Evolutionary conservation across 768 basidiomycete species (phyloP).

Genomic region (Hemileccinum impolitum): DNA sequence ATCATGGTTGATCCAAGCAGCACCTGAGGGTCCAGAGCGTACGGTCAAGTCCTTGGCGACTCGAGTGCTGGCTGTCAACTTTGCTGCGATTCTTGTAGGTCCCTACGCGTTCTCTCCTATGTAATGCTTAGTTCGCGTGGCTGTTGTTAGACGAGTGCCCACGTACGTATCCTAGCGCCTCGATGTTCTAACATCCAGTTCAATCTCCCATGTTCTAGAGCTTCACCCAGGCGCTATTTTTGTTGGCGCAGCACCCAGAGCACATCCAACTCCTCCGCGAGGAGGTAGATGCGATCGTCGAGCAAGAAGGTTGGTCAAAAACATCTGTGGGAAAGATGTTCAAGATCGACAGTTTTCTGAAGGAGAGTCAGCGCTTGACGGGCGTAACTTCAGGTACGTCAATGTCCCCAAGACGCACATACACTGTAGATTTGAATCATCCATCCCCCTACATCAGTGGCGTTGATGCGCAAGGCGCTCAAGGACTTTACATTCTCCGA

Average conservation of each 20-base stretch:
- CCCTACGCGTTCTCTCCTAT: not conserved
- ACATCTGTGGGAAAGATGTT: slow-evolving; percentile 25
- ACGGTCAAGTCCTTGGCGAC: slow-evolving; percentile 22
- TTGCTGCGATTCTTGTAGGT: slow-evolving; percentile 25
- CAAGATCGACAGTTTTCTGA: slow-evolving; percentile 40
- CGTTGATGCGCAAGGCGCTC: slow-evolving; percentile 31
- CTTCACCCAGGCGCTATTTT: slow-evolving; percentile 34
- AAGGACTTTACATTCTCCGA: slow-evolving; percentile 36
- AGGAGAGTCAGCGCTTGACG: slow-evolving; percentile 33
- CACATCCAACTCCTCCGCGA: slow-evolving; percentile 16
- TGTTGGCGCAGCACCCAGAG: slow-evolving; percentile 35
- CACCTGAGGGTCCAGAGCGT: slow-evolving; percentile 14
- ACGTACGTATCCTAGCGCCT: slow-evolving; percentile 7
- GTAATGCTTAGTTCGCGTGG: not conserved
- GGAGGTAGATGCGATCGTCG: slow-evolving; percentile 8
- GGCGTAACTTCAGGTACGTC: slow-evolving; percentile 28
- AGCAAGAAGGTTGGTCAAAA: slow-evolving; percentile 24
- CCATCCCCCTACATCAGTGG: slow-evolving; percentile 13
- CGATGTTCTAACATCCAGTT: not conserved
- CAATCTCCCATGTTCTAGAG: slow-evolving; percentile 16
- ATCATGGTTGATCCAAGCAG: slow-evolving; percentile 32
- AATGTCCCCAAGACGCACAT: not conserved
- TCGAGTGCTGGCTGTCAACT: slow-evolving; percentile 15
- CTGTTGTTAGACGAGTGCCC: slow-evolving; percentile 19
- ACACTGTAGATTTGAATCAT: not conserved